A percentile compares a stretch with the other conserved stretches of the same genome.
Evolutionary conservation across 2,329 filamentous ascomycete genomes (phyloP).

Genomic region (Cercospora beticola): DNA sequence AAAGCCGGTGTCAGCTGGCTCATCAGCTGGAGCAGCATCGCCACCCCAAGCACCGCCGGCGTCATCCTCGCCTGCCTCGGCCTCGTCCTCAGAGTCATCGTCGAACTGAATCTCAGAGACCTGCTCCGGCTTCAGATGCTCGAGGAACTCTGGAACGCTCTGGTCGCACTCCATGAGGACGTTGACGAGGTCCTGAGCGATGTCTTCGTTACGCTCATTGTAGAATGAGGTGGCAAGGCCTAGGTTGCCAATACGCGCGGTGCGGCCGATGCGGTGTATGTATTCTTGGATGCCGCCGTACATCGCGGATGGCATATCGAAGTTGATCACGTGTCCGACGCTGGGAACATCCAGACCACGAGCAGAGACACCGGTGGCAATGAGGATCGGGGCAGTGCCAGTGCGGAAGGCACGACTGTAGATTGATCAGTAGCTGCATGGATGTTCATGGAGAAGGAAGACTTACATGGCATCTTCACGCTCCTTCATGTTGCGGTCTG

Average conservation of each 20-base stretch:
- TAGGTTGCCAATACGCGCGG: constrained; percentile 84
- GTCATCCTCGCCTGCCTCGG: constrained; percentile 17
- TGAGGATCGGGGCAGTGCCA: constrained; percentile 73
- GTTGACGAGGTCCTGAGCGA: constrained; percentile 74
- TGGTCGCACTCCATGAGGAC: constrained; percentile 79
- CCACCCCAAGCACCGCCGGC: constrained; percentile 24
- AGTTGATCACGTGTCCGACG: constrained; percentile 91
- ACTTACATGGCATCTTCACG: constrained; percentile 82
- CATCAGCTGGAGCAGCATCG: constrained; percentile 9
- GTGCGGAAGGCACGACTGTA: constrained; percentile 70
- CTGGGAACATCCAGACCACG: constrained; percentile 66
- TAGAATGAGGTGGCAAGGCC: constrained; percentile 89
- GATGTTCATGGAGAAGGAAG: background rate
- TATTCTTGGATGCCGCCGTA: constrained; percentile 94
- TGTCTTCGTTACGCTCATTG: constrained; percentile 70
- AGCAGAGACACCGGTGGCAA: constrained; percentile 81
- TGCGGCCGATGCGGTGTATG: constrained; percentile 91
- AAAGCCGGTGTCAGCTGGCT: constrained; percentile 24
- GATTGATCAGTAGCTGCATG: background rate
- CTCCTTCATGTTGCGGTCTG: constrained; percentile 82
- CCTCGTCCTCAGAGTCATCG: constrained; percentile 54
- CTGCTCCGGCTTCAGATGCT: constrained; percentile 61
- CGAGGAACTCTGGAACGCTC: constrained; percentile 77
- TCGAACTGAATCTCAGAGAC: constrained; percentile 51
- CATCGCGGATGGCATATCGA: constrained; percentile 70